Conservation (phyloP, 176 grass and related monocot species). For the Calamus simplicifolius region DNA sequence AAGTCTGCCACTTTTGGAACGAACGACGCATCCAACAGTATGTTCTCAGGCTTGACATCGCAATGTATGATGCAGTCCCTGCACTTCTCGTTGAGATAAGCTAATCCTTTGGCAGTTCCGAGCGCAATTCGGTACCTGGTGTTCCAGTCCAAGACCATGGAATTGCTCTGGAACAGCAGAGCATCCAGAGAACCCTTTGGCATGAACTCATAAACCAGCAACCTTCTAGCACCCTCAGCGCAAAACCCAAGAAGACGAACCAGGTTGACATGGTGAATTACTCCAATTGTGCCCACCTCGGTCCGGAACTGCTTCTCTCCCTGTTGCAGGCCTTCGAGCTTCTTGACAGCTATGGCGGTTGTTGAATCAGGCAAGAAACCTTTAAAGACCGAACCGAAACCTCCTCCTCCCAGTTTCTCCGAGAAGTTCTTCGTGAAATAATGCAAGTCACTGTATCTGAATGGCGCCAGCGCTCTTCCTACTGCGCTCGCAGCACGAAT, state of each 20-base stretch:
- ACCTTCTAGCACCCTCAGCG: conserved; percentile 5
- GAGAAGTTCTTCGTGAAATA: conserved; percentile 14
- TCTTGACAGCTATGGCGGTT: conserved; percentile 15
- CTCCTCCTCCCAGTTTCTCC: conserved; percentile 5
- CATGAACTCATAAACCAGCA: conserved; percentile 20
- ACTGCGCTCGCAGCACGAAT: background rate
- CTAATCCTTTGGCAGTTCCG: conserved; percentile 7
- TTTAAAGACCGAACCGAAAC: conserved; percentile 16
- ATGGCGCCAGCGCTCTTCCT: background rate
- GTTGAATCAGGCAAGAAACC: conserved; percentile 5
- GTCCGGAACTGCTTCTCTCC: conserved; percentile 17
- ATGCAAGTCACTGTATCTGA: conserved; percentile 10
- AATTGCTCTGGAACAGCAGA: background rate
- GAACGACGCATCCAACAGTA: conserved; percentile 6
- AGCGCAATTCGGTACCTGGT: conserved; percentile 7
- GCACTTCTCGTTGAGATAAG: conserved; percentile 17
- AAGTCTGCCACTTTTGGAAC: conserved; percentile 10
- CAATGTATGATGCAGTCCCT: conserved; percentile 18
- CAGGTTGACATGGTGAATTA: conserved; percentile 7
- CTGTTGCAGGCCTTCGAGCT: conserved; percentile 6
- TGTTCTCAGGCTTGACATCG: conserved; percentile 18
- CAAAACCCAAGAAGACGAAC: conserved; percentile 16
- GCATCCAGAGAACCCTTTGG: conserved; percentile 1
- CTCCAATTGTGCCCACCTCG: conserved; percentile 11
- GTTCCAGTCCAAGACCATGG: conserved; percentile 5